A percentile compares a stretch with the other conserved stretches of the same genome.
These are phyloP conservation scores for Sungouiella thailandica DNA, from an alignment of 805 yeast species.

Conservation along the genomic window DNA sequence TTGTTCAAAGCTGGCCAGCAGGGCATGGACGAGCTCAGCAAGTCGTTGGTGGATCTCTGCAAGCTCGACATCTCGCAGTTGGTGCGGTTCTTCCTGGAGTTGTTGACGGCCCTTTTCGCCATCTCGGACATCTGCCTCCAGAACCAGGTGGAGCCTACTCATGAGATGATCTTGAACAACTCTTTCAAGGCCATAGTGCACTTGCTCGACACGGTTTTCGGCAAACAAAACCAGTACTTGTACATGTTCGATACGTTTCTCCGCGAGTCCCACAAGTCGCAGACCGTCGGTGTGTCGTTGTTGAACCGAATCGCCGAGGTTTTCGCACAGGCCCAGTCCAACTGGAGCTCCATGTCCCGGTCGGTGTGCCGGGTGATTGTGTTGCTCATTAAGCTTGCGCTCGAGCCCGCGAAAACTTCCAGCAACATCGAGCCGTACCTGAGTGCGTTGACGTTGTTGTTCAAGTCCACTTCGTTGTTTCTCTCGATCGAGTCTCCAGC, in stretches of 20 bases:
- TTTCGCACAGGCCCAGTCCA: slow-evolving; percentile 44
- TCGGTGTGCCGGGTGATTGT: slow-evolving; percentile 58
- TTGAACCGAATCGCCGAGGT: slow-evolving; percentile 42
- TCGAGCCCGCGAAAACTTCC: slow-evolving; percentile 16
- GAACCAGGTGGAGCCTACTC: slow-evolving; percentile 20
- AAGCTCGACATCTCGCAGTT: slow-evolving; percentile 50
- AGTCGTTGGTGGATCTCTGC: slow-evolving; percentile 45
- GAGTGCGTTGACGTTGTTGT: slow-evolving; percentile 30
- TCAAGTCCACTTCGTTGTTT: slow-evolving; percentile 39
- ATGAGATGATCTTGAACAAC: slow-evolving; percentile 29
- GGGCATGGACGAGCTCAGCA: slow-evolving; percentile 42
- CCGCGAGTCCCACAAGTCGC: slow-evolving; percentile 29
- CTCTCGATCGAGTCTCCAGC: slow-evolving; percentile 42
- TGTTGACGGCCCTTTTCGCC: slow-evolving; percentile 35
- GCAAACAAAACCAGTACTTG: slow-evolving; percentile 60
- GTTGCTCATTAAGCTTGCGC: slow-evolving; percentile 41
- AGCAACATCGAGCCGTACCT: slow-evolving; percentile 22
- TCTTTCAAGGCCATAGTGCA: slow-evolving; percentile 55
- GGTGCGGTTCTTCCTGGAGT: slow-evolving; percentile 57
- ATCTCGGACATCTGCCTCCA: slow-evolving; percentile 25
- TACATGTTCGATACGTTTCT: slow-evolving; percentile 51
- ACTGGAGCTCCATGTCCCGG: slow-evolving; percentile 61
- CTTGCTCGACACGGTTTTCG: slow-evolving; percentile 57
- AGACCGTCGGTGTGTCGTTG: slow-evolving; percentile 49
- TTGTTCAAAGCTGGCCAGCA: slow-evolving; percentile 38